These are phyloP conservation scores for Fusarium pseudocircinatum DNA, from an alignment of 2,329 filamentous ascomycete species.

Conservation along the genomic window DNA sequence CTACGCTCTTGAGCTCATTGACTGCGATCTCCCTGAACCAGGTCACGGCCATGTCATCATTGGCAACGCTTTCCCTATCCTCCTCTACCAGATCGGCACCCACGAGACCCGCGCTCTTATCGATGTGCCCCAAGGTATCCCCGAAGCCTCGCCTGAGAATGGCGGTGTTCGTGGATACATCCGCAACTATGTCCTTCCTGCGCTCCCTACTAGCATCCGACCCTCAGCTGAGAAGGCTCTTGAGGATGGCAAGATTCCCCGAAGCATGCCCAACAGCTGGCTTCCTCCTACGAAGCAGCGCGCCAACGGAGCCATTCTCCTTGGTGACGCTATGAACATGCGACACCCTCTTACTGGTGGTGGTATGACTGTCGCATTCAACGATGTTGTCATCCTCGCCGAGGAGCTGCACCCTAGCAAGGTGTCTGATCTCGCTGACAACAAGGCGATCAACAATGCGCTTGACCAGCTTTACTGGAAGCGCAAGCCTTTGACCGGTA, in stretches of 20 bases:
- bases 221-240: conserved; percentile 81
- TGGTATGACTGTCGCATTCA: conserved; percentile 97
- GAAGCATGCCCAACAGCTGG: conserved; percentile 95
- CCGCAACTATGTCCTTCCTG: conserved; percentile 79
- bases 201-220: conserved; percentile 75
- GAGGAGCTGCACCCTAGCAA: conserved; percentile 75
- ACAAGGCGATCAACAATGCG: conserved; percentile 70
- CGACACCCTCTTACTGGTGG: conserved; percentile 97
- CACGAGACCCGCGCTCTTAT: conserved; percentile 92
- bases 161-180: conserved; percentile 91
- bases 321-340: conserved; percentile 99
- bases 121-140: conserved; percentile 82
- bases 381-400: conserved; percentile 84
- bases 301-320: conserved; percentile 73
- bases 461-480: conserved; percentile 86
- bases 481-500: conserved; percentile 81
- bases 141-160: conserved; percentile 75
- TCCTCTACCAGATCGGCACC: conserved; percentile 96
- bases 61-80: conserved; percentile 76
- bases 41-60: conserved; percentile 90
- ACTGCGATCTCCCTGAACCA: conserved; percentile 79
- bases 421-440: conserved; percentile 76
- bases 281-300: conserved; percentile 76
- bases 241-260: conserved; percentile 78
- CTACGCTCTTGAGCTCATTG: conserved; percentile 91